Evolutionary conservation across 2,329 filamentous ascomycete species (phyloP).

Genomic region (Botryotinia convoluta): DNA sequence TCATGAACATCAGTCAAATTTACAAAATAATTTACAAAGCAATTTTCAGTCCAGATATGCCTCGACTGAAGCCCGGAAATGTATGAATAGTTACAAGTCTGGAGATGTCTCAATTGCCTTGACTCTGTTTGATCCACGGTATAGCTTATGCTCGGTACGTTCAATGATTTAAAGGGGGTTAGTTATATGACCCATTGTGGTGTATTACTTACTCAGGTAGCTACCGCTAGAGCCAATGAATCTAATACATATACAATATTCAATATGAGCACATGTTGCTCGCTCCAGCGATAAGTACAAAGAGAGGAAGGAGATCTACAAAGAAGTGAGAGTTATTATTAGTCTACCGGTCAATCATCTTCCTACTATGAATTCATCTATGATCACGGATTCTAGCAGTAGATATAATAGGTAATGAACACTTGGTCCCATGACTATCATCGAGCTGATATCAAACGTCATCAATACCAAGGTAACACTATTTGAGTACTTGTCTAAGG

Average conservation of each 20-base stretch:
- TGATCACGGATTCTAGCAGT: not conserved
- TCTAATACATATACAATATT: conserved; percentile 1
- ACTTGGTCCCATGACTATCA: not conserved
- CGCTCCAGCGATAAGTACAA: not conserved
- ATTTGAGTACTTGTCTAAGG: not conserved
- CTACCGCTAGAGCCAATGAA: not conserved
- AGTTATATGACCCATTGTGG: not conserved
- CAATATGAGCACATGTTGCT: not conserved
- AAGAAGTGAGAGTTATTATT: not conserved
- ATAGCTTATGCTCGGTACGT: not conserved
- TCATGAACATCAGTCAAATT: not conserved
- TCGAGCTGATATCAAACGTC: not conserved
- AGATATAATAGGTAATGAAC: not conserved
- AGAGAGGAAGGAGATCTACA: not conserved
- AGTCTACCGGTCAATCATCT: not conserved
- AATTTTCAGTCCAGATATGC: not conserved
- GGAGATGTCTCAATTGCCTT: not conserved
- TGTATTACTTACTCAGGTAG: not conserved
- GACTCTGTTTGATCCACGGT: not conserved
- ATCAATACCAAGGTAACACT: not conserved
- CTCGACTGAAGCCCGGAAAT: not conserved
- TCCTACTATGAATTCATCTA: not conserved
- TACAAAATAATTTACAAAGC: not conserved
- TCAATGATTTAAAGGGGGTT: not conserved
- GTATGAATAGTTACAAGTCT: not conserved